Conservation (phyloP, 495 filamentous ascomycete genomes). For the Schizothecium vesticola region DNA sequence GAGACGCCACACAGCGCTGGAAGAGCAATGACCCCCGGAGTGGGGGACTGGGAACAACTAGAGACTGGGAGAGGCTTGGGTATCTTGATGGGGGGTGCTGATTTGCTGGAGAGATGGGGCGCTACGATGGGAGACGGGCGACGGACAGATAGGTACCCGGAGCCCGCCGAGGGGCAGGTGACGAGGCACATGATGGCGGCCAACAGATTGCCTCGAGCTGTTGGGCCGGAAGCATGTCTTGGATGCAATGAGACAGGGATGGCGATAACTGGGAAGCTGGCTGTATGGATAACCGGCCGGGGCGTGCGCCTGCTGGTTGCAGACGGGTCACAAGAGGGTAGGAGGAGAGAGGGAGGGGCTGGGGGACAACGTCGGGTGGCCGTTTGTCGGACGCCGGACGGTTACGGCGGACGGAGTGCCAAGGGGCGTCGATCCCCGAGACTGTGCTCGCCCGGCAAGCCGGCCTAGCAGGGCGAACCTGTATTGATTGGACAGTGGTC, state of each 20-base stretch:
- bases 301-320: background rate
- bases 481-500: conserved; percentile 5
- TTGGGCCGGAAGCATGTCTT: conserved; percentile 5
- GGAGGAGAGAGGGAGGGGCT: background rate
- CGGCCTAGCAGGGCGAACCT: background rate
- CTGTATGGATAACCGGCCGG: background rate
- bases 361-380: background rate
- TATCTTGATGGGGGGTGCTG: conserved; percentile 1
- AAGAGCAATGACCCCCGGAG: conserved; percentile 20
- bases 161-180: background rate
- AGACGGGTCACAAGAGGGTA: background rate
- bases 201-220: conserved; percentile 6
- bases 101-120: background rate
- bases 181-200: background rate
- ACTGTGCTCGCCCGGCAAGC: background rate
- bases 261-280: background rate
- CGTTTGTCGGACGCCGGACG: conserved; percentile 6
- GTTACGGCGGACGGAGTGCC: conserved; percentile 5
- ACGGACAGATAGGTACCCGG: conserved; percentile 11
- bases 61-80: conserved; percentile 1
- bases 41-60: conserved; percentile 20
- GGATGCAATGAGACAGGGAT: conserved; percentile 17
- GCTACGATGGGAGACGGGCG: background rate
- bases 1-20: background rate
- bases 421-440: background rate